A percentile compares a stretch with the other conserved stretches of the same genome.
phyloP scores from a whole-genome alignment of 768 basidiomycete species.

The Butyriboletus loyo region DNA sequence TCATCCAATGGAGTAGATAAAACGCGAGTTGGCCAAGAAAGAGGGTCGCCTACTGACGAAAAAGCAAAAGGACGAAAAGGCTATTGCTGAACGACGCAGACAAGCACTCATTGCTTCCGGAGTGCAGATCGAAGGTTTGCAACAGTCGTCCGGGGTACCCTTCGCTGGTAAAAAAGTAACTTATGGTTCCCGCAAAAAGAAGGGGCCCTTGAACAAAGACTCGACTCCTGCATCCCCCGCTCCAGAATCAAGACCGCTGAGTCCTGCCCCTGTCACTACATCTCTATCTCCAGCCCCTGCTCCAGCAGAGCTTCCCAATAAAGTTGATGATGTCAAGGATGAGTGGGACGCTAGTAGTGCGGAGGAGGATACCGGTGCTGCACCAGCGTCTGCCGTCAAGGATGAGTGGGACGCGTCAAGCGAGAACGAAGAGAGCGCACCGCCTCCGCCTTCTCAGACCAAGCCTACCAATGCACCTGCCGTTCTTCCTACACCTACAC shows the following conservation, averaged over 20 bases:
- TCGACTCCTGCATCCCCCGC: conserved; percentile 43
- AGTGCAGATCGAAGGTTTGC: conserved; percentile 86
- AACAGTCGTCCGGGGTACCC: conserved; percentile 47
- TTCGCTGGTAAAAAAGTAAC: conserved; percentile 64
- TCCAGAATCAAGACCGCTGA: conserved; percentile 52
- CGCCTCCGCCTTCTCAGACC: conserved; percentile 10
- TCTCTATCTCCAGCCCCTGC: conserved; percentile 26
- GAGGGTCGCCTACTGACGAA: conserved; percentile 95
- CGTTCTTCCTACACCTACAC: background rate
- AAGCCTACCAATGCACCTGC: conserved; percentile 15
- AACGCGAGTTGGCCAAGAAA: conserved; percentile 86
- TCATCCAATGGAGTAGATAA: conserved; percentile 52
- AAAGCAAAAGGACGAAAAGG: conserved; percentile 93
- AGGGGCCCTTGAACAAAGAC: conserved; percentile 45
- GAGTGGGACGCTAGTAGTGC: conserved; percentile 53
- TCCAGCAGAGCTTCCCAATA: conserved; percentile 25
- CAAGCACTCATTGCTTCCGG: conserved; percentile 89
- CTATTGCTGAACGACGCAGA: conserved; percentile 85
- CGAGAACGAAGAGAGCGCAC: conserved; percentile 45
- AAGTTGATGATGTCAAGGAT: conserved; percentile 39
- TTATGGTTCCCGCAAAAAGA: conserved; percentile 85
- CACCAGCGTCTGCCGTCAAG: conserved; percentile 37
- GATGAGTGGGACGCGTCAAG: conserved; percentile 73
- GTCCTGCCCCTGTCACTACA: conserved; percentile 28
- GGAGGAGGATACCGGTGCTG: conserved; percentile 35